Evolutionary conservation across 176 grass and related monocot species (phyloP).

Genomic region (barley (Hordeum vulgare)): DNA sequence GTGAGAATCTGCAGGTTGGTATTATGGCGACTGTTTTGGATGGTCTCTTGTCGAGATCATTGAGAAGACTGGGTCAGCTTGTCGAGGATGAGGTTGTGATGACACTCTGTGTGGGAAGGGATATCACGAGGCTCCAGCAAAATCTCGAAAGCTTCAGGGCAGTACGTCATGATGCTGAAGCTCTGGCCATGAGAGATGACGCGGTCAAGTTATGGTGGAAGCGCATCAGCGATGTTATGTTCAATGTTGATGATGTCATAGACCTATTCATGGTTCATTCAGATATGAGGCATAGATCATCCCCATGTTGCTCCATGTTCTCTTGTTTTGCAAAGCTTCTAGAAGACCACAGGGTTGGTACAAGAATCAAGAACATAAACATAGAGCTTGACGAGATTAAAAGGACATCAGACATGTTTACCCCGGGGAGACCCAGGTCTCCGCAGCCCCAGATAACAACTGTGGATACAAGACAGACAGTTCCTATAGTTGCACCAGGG

Average conservation of each 20-base stretch:
- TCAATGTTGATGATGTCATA: conserved; percentile 15
- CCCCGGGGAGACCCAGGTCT: neutral
- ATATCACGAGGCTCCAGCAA: neutral
- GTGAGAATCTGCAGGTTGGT: neutral
- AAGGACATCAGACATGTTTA: neutral
- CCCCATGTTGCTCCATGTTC: neutral
- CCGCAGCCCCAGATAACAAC: neutral
- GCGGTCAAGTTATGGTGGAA: neutral
- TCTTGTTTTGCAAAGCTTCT: neutral
- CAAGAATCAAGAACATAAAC: conserved; percentile 20
- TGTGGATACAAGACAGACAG: neutral
- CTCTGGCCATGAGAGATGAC: neutral
- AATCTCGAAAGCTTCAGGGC: neutral
- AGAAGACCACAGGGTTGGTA: neutral
- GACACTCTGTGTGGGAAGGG: neutral
- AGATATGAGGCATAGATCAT: neutral
- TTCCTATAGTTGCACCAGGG: conserved; percentile 2
- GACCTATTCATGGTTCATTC: conserved; percentile 12
- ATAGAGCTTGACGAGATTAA: neutral
- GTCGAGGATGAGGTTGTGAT: neutral
- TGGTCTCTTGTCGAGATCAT: neutral
- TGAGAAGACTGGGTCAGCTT: neutral
- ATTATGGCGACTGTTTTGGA: neutral
- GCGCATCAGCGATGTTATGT: conserved; percentile 7
- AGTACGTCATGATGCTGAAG: conserved; percentile 26